Base-by-base conservation (phyloP, 345 rosid species). In the Moringa oleifera region DNA sequence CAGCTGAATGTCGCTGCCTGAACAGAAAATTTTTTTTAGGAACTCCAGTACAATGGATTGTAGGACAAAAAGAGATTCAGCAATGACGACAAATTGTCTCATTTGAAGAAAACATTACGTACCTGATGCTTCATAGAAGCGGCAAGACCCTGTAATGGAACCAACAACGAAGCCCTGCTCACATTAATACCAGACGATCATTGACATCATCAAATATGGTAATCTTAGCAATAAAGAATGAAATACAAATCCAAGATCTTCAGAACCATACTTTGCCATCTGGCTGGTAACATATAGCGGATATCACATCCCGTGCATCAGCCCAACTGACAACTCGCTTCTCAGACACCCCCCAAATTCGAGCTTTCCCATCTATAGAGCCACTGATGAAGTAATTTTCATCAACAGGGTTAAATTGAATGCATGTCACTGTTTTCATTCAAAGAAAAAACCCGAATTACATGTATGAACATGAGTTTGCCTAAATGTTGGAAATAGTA, bases 341-440 rank as follows among this genome's bases (percentile, higher is more conserved):
- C 75, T 86, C 83, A 9, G 72, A 62, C 4, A 85, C 79, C 16
- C 95, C 90, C 99, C 99, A 93, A 25, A 93, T 78, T 64, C 99
- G 83, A 60, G 83, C 97, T 79, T 88, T 93, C 51, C 99, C 99
- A 73, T 93, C 99, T 18, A 90, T 83, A 1, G 90, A 93, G 62
- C 99, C 97, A 47, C 90, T 90, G 72, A 86, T 60, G 79, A 93
- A 93, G 77, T 77, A 65, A 66, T 82, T 82, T 54, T 90, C 80
- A 57, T 88, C 71, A 25, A 66, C 55, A 20, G 99, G 97, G 76
- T 85, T 81, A 79, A 93, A 90, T 25, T 93, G 85, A 68, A 93
- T 74, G 56, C 97, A 93, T 23, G 97, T 88, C 70, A 93, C 99
- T 93, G 96, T 68, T 68, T 57, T 59, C 68, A 74, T 57, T 49